These are phyloP conservation scores for Leccinum insolens DNA, from an alignment of 1,284 basidiomycete genomes.

Conservation along the genomic window DNA sequence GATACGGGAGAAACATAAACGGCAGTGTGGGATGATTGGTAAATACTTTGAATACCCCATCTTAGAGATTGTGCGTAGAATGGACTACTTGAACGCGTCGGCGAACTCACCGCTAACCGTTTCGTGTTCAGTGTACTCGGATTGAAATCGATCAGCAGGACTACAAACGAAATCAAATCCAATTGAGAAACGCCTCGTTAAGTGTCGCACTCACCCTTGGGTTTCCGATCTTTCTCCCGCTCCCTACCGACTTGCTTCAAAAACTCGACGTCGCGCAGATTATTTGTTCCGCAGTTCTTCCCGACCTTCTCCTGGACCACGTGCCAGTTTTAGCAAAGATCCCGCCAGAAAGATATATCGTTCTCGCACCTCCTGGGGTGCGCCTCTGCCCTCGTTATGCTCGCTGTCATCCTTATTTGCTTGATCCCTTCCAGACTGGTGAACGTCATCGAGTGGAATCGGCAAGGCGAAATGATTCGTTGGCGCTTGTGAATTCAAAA, in stretches of 20 bases:
- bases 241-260: slow-evolving; percentile 42
- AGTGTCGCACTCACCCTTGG: slow-evolving; percentile 47
- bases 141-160: slow-evolving; percentile 39
- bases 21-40: no score
- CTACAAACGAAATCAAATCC: slow-evolving; percentile 26
- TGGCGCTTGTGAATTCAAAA: slow-evolving; percentile 7
- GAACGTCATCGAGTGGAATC: slow-evolving; percentile 19
- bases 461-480: slow-evolving; percentile 12
- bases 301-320: slow-evolving; percentile 42
- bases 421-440: slow-evolving; percentile 24
- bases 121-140: slow-evolving; percentile 33
- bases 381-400: slow-evolving; percentile 9
- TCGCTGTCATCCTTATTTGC: slow-evolving; percentile 58
- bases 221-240: slow-evolving; percentile 54
- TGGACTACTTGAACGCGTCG: slow-evolving; percentile 26
- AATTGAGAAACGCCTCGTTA: neutral
- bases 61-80: no score
- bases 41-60: no score
- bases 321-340: slow-evolving; percentile 43
- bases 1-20: no score
- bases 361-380: slow-evolving; percentile 21
- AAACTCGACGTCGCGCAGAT: slow-evolving; percentile 37
- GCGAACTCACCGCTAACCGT: slow-evolving; percentile 43
- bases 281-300: slow-evolving; percentile 53
- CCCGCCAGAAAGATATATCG: slow-evolving; percentile 34